A percentile compares a stretch with the other conserved stretches of the same genome.
Evolutionary conservation across 352 stramenopile species (phyloP).

Genomic region (Globisporangium rhizosaccharum): DNA sequence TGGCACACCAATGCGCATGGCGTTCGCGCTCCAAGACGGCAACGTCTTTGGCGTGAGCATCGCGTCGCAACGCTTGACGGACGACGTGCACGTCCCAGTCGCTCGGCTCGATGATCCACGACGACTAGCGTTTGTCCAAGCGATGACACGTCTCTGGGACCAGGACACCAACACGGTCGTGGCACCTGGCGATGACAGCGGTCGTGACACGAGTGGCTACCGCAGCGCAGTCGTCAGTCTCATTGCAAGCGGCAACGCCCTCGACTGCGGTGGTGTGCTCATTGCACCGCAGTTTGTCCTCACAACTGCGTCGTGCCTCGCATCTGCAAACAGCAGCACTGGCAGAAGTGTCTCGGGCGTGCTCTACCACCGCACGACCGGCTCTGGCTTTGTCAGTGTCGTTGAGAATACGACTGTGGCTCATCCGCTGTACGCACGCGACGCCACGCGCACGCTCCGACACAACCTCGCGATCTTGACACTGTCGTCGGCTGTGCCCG

Average conservation of each 20-base stretch:
- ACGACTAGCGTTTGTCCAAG: neutral
- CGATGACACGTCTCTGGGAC: too few species aligned
- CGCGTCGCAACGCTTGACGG: neutral
- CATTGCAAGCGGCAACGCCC: neutral
- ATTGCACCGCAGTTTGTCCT: conserved; percentile 7
- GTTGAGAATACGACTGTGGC: too few species aligned
- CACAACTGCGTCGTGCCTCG: conserved; percentile 2
- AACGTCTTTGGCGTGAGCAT: neutral
- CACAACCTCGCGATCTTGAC: too few species aligned
- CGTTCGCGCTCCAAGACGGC: neutral
- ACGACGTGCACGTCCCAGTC: neutral
- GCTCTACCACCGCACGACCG: too few species aligned
- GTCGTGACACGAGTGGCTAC: neutral
- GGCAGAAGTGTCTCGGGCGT: too few species aligned
- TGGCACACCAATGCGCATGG: conserved; percentile 2
- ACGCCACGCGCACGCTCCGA: too few species aligned
- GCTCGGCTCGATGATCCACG: neutral
- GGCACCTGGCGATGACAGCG: too few species aligned
- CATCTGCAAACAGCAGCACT: too few species aligned
- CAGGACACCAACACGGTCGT: too few species aligned
- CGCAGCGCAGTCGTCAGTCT: neutral
- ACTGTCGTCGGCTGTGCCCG: too few species aligned
- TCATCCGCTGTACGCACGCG: too few species aligned
- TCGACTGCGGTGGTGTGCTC: conserved; percentile 6
- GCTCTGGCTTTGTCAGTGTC: too few species aligned